Base-by-base conservation (phyloP, 306 rosid species). In the Geum urbanum region DNA sequence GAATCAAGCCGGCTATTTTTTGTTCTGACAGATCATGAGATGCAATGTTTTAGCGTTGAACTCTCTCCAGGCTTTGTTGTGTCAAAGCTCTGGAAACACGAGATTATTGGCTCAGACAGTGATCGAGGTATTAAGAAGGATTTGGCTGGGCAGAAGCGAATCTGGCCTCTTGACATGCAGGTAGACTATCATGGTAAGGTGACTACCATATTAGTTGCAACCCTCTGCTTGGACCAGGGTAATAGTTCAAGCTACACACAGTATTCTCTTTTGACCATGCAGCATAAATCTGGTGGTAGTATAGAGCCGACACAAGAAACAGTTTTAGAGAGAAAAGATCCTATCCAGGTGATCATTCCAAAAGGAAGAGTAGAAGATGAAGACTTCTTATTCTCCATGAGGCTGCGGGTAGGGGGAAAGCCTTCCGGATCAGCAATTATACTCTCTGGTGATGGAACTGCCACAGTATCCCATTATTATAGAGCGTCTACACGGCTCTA, bases 121-220 rank as follows among this genome's bases (percentile, higher is more conserved):
- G 99, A 86, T 74, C 72, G 78, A 76, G 97, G 95, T 58, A 88
- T 90, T 35, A 94, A 87, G 82, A 88, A 90, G 82, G 98, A 88
- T 84, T 82, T 94, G 71, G 99, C 99, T 5, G 99, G 99, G 70
- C 97, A 88, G 77, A 94, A 91, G 86, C 85, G 78, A 82, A 91
- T 91, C 41, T 94, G 95, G 96, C 97, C 96, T 61, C 91, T 94
- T 72, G 94, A 88, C 83, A 68, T 88, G 84, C 90, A 84, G 84
- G 91, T 87, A 58, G 96, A 88, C 70, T 85, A 83, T 73, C 74
- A 74, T 19, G 96, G 96, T 63, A 83, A 84, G 77, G 97, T 87
- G 75, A 77, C 87, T 60, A 90, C 99, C 67, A 72, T 94, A 83
- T 83, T 94, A 65, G 86, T 91, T 77, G 95, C 96, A 41, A 91